Evolutionary conservation across 2,329 filamentous ascomycete genomes (phyloP).

Genomic region (Trichoderma hamatum): DNA sequence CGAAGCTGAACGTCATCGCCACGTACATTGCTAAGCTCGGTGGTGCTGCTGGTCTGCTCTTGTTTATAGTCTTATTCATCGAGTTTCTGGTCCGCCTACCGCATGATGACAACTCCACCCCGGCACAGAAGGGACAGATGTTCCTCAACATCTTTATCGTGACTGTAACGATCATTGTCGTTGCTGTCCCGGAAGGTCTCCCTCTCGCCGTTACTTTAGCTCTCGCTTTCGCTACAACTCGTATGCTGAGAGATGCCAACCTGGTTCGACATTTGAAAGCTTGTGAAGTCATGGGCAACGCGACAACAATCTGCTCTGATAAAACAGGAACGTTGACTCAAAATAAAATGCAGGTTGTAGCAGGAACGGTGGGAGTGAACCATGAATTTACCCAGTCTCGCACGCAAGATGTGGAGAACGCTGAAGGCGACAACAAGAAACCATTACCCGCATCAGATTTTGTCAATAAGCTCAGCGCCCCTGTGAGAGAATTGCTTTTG

Average conservation of each 20-base stretch:
- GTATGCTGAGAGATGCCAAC: conserved; percentile 78
- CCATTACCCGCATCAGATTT: conserved; percentile 53
- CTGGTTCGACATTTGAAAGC: conserved; percentile 75
- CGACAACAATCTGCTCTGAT: conserved; percentile 70
- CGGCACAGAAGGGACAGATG: conserved; percentile 76
- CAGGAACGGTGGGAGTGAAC: conserved; percentile 59
- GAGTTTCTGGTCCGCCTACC: conserved; percentile 75
- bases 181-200: conserved; percentile 77
- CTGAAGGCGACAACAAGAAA: conserved; percentile 30
- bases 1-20: conserved; percentile 73
- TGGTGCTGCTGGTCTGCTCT: conserved; percentile 73
- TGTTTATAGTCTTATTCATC: conserved; percentile 86
- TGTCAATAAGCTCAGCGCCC: conserved; percentile 48
- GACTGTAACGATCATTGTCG: conserved; percentile 78
- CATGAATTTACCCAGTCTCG: conserved; percentile 49
- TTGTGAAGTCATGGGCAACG: conserved; percentile 81
- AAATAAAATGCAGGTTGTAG: conserved; percentile 70
- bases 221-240: conserved; percentile 74
- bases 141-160: conserved; percentile 79
- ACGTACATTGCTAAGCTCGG: conserved; percentile 78
- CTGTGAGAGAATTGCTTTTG: conserved; percentile 56
- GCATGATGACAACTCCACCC: conserved; percentile 51
- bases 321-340: conserved; percentile 70
- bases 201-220: conserved; percentile 78
- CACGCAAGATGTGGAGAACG: conserved; percentile 28